phyloP scores from a whole-genome alignment of 2,329 filamentous ascomycete species.

The Karstenula rhodostoma region DNA sequence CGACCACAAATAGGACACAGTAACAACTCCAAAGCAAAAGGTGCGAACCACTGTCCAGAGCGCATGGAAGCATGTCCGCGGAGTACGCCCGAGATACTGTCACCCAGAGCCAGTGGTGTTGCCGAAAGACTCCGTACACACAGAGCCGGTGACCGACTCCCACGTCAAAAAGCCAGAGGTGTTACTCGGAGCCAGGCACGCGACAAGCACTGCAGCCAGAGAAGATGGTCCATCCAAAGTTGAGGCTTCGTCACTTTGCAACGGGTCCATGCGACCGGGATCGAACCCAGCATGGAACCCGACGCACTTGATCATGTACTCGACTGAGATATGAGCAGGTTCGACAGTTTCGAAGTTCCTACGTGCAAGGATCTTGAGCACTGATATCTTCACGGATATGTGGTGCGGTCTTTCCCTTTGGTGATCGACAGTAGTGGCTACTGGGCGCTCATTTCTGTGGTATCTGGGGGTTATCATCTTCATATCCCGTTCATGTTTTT shows the following conservation, averaged over 20 bases:
- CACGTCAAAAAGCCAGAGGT: neutral
- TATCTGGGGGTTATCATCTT: constrained; percentile 5
- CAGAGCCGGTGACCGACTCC: neutral
- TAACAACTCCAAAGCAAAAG: neutral
- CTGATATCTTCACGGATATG: constrained; percentile 4
- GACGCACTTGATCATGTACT: constrained; percentile 18
- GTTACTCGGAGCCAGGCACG: neutral
- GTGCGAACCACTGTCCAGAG: neutral
- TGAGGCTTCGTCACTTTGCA: neutral
- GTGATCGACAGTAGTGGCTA: constrained; percentile 12
- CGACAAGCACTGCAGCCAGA: neutral
- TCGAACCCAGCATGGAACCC: neutral
- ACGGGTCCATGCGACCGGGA: neutral
- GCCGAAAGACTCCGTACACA: neutral
- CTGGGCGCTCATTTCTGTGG: constrained; percentile 8
- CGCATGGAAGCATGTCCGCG: neutral
- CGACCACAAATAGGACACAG: neutral
- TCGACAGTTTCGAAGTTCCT: constrained; percentile 26
- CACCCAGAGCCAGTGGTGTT: constrained; percentile 1
- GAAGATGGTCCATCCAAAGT: neutral
- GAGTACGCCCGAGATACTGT: neutral
- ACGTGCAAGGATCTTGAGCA: constrained; percentile 21
- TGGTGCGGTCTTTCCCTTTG: constrained; percentile 12
- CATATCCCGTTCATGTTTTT: constrained; percentile 3
- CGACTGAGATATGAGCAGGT: constrained; percentile 19